phyloP scores from a whole-genome alignment of 169 alveolate genomes.

The Plasmodium reichenowi region DNA sequence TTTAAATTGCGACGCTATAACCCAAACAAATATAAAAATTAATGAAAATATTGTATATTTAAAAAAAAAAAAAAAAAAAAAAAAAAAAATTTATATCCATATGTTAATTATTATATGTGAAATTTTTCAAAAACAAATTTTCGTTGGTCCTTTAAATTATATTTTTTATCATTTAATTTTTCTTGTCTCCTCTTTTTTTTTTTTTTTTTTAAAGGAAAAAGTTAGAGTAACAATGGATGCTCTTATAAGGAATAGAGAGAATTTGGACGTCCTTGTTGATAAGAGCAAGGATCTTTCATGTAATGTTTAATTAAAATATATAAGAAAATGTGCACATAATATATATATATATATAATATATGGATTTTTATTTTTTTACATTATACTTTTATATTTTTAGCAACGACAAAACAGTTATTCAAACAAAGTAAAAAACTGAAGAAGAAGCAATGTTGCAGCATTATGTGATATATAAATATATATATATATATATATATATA shows the following conservation, averaged over 20 bases:
- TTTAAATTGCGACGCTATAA: constrained; percentile 65
- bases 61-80: not conserved
- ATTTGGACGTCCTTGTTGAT: constrained; percentile 76
- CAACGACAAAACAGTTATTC: constrained; percentile 69
- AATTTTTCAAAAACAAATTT: no score
- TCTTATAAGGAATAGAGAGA: constrained; percentile 72
- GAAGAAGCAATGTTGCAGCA: constrained; percentile 61
- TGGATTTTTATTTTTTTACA: constrained; percentile 1
- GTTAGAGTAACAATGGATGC: constrained; percentile 75
- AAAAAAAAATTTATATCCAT: not conserved
- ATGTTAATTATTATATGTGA: no score
- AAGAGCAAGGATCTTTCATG: constrained; percentile 77
- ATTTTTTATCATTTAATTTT: not conserved
- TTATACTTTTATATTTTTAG: constrained; percentile 19
- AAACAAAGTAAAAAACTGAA: constrained; percentile 76
- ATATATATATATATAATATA: no score
- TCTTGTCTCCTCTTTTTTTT: not conserved
- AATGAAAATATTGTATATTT: constrained; percentile 57
- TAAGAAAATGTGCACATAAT: no score
- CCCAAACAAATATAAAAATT: constrained; percentile 75
- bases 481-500: not conserved
- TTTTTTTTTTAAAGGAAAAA: constrained; percentile 54
- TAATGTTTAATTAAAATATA: not conserved
- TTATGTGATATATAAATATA: constrained; percentile 30
- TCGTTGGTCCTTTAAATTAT: not conserved